These are phyloP conservation scores for Agrocybe chaxingu DNA, from an alignment of 768 basidiomycete species.

Conservation along the genomic window DNA sequence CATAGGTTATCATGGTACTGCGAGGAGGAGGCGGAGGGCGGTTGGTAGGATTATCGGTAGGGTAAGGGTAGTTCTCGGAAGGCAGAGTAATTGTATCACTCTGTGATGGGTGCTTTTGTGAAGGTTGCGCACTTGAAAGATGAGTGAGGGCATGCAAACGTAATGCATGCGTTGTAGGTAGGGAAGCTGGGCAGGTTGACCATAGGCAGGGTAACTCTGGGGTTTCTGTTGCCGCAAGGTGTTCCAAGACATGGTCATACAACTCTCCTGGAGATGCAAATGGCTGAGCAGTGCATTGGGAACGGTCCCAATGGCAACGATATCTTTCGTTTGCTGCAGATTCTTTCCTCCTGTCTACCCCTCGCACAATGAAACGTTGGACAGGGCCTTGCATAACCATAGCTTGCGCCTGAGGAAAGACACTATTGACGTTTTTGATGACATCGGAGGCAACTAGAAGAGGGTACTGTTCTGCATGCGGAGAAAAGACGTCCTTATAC, in stretches of 20 bases:
- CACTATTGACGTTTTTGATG: conserved; percentile 86
- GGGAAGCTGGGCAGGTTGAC: conserved; percentile 57
- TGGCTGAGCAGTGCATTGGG: conserved; percentile 45
- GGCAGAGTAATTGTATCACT: conserved; percentile 74
- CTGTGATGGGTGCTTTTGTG: conserved; percentile 63
- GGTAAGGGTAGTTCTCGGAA: conserved; percentile 48
- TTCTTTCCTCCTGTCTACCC: conserved; percentile 71
- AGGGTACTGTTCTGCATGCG: conserved; percentile 51
- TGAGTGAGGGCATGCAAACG: conserved; percentile 77
- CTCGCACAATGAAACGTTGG: conserved; percentile 84
- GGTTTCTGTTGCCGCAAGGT: conserved; percentile 43
- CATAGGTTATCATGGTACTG: conserved; percentile 55
- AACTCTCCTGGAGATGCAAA: conserved; percentile 58
- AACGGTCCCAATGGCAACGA: conserved; percentile 76
- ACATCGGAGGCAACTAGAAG: conserved; percentile 87
- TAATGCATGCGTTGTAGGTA: conserved; percentile 46
- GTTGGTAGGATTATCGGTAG: conserved; percentile 58
- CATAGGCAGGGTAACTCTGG: conserved; percentile 61
- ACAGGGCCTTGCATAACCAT: conserved; percentile 76
- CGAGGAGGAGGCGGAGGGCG: conserved; percentile 74
- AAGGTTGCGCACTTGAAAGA: conserved; percentile 56
- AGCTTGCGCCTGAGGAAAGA: conserved; percentile 84
- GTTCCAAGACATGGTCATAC: conserved; percentile 69
- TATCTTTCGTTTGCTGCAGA: conserved; percentile 55
- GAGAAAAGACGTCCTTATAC: conserved; percentile 81